Conservation (phyloP, 2,329 filamentous ascomycete genomes). For the Penicillium sp. region DNA sequence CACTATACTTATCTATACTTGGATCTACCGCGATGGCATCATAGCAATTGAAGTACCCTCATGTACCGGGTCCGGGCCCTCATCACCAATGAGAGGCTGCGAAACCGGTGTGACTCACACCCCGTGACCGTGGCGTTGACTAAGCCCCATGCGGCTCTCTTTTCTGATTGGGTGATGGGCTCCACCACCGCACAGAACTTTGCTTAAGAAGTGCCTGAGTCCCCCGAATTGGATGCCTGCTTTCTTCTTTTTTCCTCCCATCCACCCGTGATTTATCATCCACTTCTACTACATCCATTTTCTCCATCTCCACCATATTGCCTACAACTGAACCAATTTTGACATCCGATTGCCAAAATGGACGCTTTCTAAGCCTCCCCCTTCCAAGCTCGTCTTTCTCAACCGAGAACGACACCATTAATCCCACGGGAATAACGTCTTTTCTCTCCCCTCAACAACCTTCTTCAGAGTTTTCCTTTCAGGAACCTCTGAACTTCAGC, state of each 20-base stretch:
- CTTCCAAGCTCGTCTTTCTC: conserved; percentile 36
- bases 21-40: neutral
- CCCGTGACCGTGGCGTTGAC: conserved; percentile 23
- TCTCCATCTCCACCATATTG: conserved; percentile 16
- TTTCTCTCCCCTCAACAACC: conserved; percentile 28
- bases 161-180: conserved; percentile 25
- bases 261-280: conserved; percentile 8
- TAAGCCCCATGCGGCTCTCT: conserved; percentile 13
- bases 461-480: conserved; percentile 44
- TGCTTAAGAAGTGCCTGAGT: conserved; percentile 42
- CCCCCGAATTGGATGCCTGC: conserved; percentile 37
- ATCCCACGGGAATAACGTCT: conserved; percentile 32
- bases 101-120: conserved; percentile 38
- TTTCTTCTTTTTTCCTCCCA: conserved; percentile 23
- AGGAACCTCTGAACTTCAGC: conserved; percentile 48
- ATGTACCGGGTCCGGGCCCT: neutral
- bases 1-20: neutral
- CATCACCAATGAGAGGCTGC: conserved; percentile 25
- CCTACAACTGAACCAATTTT: conserved; percentile 15
- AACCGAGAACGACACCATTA: conserved; percentile 42
- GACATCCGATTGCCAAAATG: conserved; percentile 36
- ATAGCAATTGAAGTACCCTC: neutral
- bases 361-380: conserved; percentile 39
- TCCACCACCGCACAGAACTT: conserved; percentile 11
- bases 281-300: neutral